Base-by-base conservation (phyloP, 805 yeast species). In the Starmerella roubikii region DNA sequence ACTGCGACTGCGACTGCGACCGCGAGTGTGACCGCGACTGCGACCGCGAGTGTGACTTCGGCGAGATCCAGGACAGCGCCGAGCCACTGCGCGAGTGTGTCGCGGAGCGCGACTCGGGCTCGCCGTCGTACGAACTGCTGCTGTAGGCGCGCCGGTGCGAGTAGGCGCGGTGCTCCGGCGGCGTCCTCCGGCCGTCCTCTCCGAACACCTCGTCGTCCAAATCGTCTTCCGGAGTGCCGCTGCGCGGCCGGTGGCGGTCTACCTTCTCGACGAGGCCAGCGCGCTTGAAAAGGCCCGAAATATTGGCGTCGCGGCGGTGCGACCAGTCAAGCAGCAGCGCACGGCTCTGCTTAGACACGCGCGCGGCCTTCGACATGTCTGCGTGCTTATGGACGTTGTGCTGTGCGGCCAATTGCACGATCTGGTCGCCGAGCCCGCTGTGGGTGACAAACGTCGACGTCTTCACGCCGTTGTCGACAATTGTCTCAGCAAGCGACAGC, bases 241-340 rank as follows among this genome's bases (percentile, higher is more conserved):
- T 32, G n/a, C 39, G 30, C 21, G 37, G 35, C 16, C 38, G 18
- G n/a, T 30, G 26, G 11, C 4, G 8, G 16, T 35, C 33, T 12
- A 20, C 18, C 23, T 26, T 26, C 35, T 30, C 41, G 19, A 30
- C 37, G 17, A 47, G 33, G 3, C 51, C 51, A 10, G 51, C 50
- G 27, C 33, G 33, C 30, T 21, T 18, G 35, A 12, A 39, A 32
- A 40, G 27, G 21, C 27, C 21, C 16, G 39, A 16, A n/a, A 49
- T 23, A 15, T 38, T 20, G 15, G 21, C 27, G 38, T 49, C 51
- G n/a, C 31, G 27, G 30, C 50, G 46, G 19, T 30, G 52, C 34
- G 70, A 62, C 97, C 97, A 88, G 6, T 74, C 72, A 17, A 65
- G 42, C 9, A 81, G 75, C 54, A 80, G 62, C 2, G 59, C 55